phyloP scores from a whole-genome alignment of 306 rosid species.

The Betula pendula region DNA sequence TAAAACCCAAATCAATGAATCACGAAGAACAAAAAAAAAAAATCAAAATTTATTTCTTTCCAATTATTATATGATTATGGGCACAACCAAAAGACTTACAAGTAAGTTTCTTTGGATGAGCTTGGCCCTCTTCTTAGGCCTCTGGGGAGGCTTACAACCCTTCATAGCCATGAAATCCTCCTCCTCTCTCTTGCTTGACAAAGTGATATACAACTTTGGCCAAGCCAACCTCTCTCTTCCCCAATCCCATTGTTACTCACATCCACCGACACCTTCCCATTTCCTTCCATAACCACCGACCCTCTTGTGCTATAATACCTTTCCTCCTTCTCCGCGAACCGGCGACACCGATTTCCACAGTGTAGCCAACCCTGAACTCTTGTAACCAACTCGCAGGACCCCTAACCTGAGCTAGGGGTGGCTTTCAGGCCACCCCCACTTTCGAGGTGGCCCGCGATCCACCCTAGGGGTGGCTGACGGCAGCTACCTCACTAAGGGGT shows the following conservation, averaged over 20 bases:
- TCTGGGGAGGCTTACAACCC: slow-evolving; percentile 78
- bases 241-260: slow-evolving; percentile 33
- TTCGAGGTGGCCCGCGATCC: too few relatives aligned
- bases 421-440: too few relatives aligned
- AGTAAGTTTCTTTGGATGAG: slow-evolving; percentile 72
- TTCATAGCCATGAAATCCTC: slow-evolving; percentile 85
- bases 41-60: background rate
- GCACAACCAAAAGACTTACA: slow-evolving; percentile 36
- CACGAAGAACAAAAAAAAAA: background rate
- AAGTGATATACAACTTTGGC: slow-evolving; percentile 65
- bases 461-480: too few relatives aligned
- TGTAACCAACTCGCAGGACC: too few relatives aligned
- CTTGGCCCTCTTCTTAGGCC: slow-evolving; percentile 83
- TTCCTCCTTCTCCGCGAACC: slow-evolving; percentile 80
- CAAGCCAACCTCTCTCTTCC: slow-evolving; percentile 57
- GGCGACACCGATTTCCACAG: slow-evolving; percentile 66
- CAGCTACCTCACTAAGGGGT: too few relatives aligned
- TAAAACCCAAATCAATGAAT: slow-evolving; percentile 6
- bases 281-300: slow-evolving; percentile 53
- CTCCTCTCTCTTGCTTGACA: slow-evolving; percentile 85
- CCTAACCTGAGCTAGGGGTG: too few relatives aligned
- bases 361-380: slow-evolving; percentile 53
- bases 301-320: slow-evolving; percentile 75
- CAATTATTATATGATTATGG: background rate
- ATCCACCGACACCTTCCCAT: slow-evolving; percentile 47